Percentiles rank a stretch among this genome's conserved stretches.
phyloP scores from a whole-genome alignment of 1,284 basidiomycete genomes.

The Naganishia sp. region DNA sequence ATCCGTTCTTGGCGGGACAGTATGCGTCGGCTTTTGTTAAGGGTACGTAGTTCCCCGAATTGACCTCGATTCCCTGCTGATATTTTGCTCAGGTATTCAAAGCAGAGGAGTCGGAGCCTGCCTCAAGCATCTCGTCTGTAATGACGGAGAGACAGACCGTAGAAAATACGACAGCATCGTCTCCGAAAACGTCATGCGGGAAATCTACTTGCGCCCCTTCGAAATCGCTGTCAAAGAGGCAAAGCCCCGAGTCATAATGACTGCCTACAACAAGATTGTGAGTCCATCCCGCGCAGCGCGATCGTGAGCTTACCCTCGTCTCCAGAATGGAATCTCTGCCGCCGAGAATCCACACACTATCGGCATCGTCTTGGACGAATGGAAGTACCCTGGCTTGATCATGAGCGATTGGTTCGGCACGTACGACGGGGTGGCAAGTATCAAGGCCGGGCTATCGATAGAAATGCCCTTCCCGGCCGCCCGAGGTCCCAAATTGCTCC shows the following conservation, averaged over 20 bases:
- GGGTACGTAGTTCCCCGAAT: conserved; percentile 40
- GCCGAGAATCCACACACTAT: conserved; percentile 64
- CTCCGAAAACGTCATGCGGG: conserved; percentile 68
- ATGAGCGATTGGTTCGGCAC: conserved; percentile 73
- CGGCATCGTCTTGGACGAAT: conserved; percentile 37
- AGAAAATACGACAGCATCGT: conserved; percentile 50
- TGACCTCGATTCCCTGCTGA: background rate
- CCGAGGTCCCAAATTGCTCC: conserved; percentile 15
- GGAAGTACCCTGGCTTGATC: conserved; percentile 53
- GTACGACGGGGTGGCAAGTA: conserved; percentile 51
- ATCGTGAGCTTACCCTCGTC: background rate
- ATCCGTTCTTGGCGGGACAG: conserved; percentile 69
- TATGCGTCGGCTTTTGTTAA: conserved; percentile 69
- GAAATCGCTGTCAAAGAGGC: conserved; percentile 71
- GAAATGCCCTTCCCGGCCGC: conserved; percentile 24
- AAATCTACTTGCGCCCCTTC: conserved; percentile 80
- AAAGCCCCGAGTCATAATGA: conserved; percentile 44
- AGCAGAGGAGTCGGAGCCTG: conserved; percentile 38
- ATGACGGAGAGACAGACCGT: conserved; percentile 58
- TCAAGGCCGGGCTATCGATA: conserved; percentile 26
- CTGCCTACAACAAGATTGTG: conserved; percentile 58
- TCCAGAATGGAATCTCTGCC: conserved; percentile 64
- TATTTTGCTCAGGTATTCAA: conserved; percentile 58
- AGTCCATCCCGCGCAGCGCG: background rate
- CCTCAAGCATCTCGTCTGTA: conserved; percentile 46